Evolutionary conservation across 345 rosid species (phyloP).

Genomic region (Eucalyptus fibrosa): DNA sequence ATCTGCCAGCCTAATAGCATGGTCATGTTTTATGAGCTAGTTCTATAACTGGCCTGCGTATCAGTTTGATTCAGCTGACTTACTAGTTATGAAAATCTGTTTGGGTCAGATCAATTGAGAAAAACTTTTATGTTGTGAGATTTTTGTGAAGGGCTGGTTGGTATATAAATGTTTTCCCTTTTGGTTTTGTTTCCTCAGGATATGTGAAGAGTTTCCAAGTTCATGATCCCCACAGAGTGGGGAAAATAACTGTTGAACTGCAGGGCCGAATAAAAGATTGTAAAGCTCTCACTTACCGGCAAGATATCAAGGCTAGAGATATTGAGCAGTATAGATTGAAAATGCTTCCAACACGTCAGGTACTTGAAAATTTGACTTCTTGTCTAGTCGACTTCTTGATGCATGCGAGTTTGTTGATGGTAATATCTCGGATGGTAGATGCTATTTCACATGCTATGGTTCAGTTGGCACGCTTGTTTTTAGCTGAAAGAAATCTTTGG

Average conservation of each 20-base stretch:
- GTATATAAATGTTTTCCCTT: neutral
- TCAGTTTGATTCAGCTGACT: neutral
- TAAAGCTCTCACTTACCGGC: constrained; percentile 73
- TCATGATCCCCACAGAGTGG: constrained; percentile 78
- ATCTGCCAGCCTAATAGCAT: neutral
- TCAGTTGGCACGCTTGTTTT: neutral
- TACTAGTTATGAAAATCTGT: neutral
- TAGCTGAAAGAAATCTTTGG: neutral
- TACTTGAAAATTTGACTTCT: neutral
- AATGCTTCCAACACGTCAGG: constrained; percentile 86
- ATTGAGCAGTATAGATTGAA: constrained; percentile 47
- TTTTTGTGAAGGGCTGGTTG: neutral
- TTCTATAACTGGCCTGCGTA: neutral
- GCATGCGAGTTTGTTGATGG: neutral
- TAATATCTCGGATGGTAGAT: neutral
- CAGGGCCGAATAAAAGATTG: constrained; percentile 88
- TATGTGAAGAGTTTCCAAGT: constrained; percentile 65
- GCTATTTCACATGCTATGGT: neutral
- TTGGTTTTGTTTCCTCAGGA: constrained; percentile 17
- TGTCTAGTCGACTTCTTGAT: neutral
- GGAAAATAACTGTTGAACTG: constrained; percentile 71
- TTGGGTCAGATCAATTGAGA: neutral
- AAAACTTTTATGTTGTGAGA: neutral
- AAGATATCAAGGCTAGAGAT: constrained; percentile 74
- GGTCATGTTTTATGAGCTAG: neutral